Evolutionary conservation across 805 yeast genomes (phyloP), one percentile per base, ranked within the genome.

Genomic region (Candida sakaeoensis): DNA sequence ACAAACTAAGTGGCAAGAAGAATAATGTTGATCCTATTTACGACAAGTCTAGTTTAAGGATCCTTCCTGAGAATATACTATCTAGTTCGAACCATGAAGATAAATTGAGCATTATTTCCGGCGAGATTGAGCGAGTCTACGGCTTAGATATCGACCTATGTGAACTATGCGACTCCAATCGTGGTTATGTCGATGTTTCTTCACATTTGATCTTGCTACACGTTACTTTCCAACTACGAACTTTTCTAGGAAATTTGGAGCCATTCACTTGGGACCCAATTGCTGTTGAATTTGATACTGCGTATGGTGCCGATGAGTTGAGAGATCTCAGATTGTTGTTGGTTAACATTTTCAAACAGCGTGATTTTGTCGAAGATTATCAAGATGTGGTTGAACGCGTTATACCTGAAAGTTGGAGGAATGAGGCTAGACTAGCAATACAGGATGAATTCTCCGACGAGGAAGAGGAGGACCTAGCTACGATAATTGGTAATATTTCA

Each of bases 251-350:
- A 5, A 9, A 4, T 16, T 13, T 37, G 3, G 24, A 37, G 4
- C 40, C 36, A 16, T 37, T 8, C 25, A 28, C 40, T 18, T 29
- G 30, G 26, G 40, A 37, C 16, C 39, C 31, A 4, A 19, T 32
- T 8, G 35, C 22, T 22, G 23, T 32, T 19, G 13, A 32, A 7
- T 32, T 32, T 10, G 35, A 32, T 7, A n/a, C 12, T 4, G 15
- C 17, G 6, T 7, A 19, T 19, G 5, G 5, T 9, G 7, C 5
- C 10, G 25, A 19, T 13, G 35, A 32, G 13, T 9, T 6, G 13
- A 3, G 7, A 19, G 14, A 9, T 6, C 13, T 32, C 17, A 32
- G 13, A 13, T 32, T 14, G 15, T 22, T 32, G 13, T 3, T 32
- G 10, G 8, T 17, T 3, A 32, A 32, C 8, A 22, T 32, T 14